Evolutionary conservation across 2,329 filamentous ascomycete species (phyloP), one percentile per base, ranked within the genome.

Genomic region (Microdochium paspali): DNA sequence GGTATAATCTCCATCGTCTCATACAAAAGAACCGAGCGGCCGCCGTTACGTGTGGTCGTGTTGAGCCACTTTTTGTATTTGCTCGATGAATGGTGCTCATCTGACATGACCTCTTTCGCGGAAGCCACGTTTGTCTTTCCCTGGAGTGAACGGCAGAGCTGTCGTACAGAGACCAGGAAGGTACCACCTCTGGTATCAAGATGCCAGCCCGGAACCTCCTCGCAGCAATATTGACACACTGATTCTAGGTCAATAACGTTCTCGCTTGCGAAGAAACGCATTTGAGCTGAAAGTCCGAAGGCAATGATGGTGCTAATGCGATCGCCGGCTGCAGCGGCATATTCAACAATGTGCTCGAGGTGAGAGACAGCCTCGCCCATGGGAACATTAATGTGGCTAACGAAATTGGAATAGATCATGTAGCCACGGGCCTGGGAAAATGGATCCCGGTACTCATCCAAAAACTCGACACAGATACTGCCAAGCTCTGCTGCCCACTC

Each of bases 151-250:
- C 84, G 77, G 45, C 75, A 77, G 23, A 78, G 73, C 59, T 90
- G 86, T 45, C 83, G 70, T 3, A 84, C 71, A 2, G 77, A 74
- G 50, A 85, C 77, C 6, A 90, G 67, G 46, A 89, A 69, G 0
- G 80, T 80, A 2, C 87, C 87, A 15, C 87, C 87, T 49, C 85
- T 74, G 1, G 84, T 76, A 56, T 90, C 86, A 42, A 74, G 69
- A 44, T 81, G 71, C 86, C 86, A 90, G 45, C 84, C 80, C 1
- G 79, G 79, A 49, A 87, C 78, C 52, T 90, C 86, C 51, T 89
- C 78, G 50, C 82, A 84, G n/a, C 81, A 77, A 51, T 84, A 87
- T 44, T 80, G 76, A 55, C 84, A 85, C 58, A 81, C 87, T 0
- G 75, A 74, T 59, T 90, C 85, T 0, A 89, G 67, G 48, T 90